Conservation (phyloP, 106 monocot genomes). For the Platanthera zijinensis region DNA sequence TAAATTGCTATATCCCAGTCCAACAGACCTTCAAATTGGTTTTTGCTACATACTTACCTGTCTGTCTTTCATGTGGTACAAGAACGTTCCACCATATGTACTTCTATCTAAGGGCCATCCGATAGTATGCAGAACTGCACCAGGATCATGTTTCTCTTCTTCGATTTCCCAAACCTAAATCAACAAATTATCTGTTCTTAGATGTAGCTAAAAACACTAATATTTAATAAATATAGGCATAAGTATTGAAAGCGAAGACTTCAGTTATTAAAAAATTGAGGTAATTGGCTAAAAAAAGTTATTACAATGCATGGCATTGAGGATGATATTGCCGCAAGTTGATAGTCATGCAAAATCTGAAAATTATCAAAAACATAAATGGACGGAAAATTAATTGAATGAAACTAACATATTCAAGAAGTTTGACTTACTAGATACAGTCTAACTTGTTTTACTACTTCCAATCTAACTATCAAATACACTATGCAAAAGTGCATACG, state of each 20-base stretch:
- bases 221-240: not conserved
- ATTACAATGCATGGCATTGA: not conserved
- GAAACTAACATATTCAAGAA: not conserved
- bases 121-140: constrained; percentile 82
- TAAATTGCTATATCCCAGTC: no score
- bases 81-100: constrained; percentile 90
- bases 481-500: not conserved
- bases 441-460: not conserved
- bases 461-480: not conserved
- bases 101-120: constrained; percentile 92
- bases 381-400: not conserved
- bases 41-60: constrained; percentile 34
- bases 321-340: constrained; percentile 4
- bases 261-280: not conserved
- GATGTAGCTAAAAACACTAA: not conserved
- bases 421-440: not conserved
- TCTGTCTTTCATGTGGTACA: constrained; percentile 92
- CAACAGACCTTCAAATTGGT: no score
- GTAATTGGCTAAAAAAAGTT: not conserved
- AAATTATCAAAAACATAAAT: not conserved
- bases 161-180: constrained; percentile 95
- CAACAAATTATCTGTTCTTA: constrained; percentile 2
- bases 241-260: not conserved
- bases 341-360: not conserved
- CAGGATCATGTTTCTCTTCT: constrained; percentile 65